Conservation (phyloP, 495 filamentous ascomycete species). For the Talaromyces adpressus region DNA sequence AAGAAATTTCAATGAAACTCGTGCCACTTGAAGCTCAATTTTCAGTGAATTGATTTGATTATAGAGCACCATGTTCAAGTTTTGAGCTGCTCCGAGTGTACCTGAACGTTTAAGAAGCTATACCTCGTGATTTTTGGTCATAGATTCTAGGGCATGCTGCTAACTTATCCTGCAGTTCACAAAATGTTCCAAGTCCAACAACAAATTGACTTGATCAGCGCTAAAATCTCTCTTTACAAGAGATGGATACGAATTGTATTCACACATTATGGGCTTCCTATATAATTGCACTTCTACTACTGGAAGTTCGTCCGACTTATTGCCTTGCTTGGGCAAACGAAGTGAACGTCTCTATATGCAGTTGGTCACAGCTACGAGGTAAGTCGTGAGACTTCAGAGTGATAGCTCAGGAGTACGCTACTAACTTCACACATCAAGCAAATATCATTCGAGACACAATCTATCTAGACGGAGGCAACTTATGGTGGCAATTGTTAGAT, state of each 20-base stretch:
- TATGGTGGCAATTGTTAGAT: constrained; percentile 32
- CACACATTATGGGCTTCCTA: neutral
- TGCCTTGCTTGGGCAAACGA: constrained; percentile 4
- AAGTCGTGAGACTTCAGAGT: neutral
- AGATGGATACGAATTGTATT: neutral
- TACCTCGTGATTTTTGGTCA: no score
- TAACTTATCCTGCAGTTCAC: neutral
- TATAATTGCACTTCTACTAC: neutral
- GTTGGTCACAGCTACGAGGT: constrained; percentile 44
- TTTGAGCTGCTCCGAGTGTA: neutral
- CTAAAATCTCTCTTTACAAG: neutral
- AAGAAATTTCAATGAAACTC: neutral
- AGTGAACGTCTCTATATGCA: constrained; percentile 44
- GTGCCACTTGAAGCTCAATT: neutral
- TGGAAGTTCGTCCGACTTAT: neutral
- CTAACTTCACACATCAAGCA: constrained; percentile 24
- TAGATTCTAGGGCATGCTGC: neutral
- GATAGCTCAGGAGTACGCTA: neutral
- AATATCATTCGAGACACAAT: constrained; percentile 52
- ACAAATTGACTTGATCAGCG: neutral
- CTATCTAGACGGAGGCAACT: constrained; percentile 53
- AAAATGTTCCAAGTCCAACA: neutral
- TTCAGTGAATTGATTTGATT: no score
- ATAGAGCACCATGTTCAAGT: neutral
- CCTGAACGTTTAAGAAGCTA: no score